A percentile compares a stretch with the other conserved stretches of the same genome.
Evolutionary conservation across 2,329 filamentous ascomycete genomes (phyloP).

Genomic region (Fusarium piperis): DNA sequence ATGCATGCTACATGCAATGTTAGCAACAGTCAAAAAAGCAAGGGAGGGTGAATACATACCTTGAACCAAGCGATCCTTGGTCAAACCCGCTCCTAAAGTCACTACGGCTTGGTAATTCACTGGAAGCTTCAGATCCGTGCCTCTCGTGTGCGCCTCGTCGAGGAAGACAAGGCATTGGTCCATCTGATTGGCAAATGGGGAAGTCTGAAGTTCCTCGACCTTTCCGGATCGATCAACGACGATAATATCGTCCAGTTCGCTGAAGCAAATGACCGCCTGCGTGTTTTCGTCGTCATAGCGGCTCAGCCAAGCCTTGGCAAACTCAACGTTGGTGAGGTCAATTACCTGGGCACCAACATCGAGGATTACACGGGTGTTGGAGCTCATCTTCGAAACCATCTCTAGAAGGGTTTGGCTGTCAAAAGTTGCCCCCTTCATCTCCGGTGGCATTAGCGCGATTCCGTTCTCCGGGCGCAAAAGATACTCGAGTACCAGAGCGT

Average conservation of each 20-base stretch:
- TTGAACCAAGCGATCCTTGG: constrained; percentile 76
- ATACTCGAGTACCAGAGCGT: constrained; percentile 70
- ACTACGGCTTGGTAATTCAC: constrained; percentile 69
- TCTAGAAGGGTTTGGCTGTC: constrained; percentile 55
- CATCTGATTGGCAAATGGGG: constrained; percentile 65
- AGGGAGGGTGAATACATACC: constrained; percentile 52
- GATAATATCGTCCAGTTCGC: constrained; percentile 62
- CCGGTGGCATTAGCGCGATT: constrained; percentile 5
- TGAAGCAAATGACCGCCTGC: constrained; percentile 64
- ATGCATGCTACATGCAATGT: constrained; percentile 64
- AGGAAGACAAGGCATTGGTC: constrained; percentile 72
- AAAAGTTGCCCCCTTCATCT: neutral
- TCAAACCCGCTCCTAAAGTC: constrained; percentile 71
- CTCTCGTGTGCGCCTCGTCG: constrained; percentile 76
- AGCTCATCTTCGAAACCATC: constrained; percentile 49
- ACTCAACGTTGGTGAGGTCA: constrained; percentile 65
- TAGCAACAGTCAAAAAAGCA: neutral
- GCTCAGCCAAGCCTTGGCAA: constrained; percentile 65
- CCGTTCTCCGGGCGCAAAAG: constrained; percentile 65
- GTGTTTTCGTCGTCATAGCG: constrained; percentile 6
- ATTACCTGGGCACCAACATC: constrained; percentile 78
- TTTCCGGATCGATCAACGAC: constrained; percentile 61
- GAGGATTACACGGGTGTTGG: constrained; percentile 66
- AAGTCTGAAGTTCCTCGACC: constrained; percentile 62
- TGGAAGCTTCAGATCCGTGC: constrained; percentile 74